A percentile compares a stretch with the other conserved stretches of the same genome.
Conservation (phyloP, 306 rosid species). For the Amphicarpaea edgeworthii region DNA sequence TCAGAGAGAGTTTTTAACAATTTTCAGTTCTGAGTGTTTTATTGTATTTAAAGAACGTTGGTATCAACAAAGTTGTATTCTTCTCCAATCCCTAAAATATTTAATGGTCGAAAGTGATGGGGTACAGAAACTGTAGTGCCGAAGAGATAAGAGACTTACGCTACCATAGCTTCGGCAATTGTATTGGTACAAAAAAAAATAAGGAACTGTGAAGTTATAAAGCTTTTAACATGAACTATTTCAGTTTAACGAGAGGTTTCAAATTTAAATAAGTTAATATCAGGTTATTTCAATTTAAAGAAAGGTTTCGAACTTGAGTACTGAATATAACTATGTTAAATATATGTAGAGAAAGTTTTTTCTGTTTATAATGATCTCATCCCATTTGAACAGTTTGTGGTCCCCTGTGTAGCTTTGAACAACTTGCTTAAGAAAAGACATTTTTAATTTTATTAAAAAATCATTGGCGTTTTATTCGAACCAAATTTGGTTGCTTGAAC, state of each 20-base stretch:
- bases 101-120: constrained; percentile 13
- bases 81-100: not conserved
- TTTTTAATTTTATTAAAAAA: constrained; percentile 27
- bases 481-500: constrained; percentile 47
- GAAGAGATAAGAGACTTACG: constrained; percentile 17
- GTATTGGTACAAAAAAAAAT: constrained; percentile 2
- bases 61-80: not conserved
- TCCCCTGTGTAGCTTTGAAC: too few species aligned
- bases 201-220: not conserved
- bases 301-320: too few species aligned
- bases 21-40: not conserved
- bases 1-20: not conserved
- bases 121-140: constrained; percentile 8
- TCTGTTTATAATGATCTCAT: too few species aligned
- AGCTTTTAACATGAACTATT: constrained; percentile 18
- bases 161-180: not conserved
- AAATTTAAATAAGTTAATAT: too few species aligned
- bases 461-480: constrained; percentile 37
- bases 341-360: too few species aligned
- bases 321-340: too few species aligned
- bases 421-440: constrained; percentile 31
- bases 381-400: too few species aligned
- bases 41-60: not conserved
- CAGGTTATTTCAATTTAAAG: too few species aligned
- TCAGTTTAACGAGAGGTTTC: too few species aligned